phyloP scores from a whole-genome alignment of 257 asterid genomes.

The Solanum bulbocastanum region DNA sequence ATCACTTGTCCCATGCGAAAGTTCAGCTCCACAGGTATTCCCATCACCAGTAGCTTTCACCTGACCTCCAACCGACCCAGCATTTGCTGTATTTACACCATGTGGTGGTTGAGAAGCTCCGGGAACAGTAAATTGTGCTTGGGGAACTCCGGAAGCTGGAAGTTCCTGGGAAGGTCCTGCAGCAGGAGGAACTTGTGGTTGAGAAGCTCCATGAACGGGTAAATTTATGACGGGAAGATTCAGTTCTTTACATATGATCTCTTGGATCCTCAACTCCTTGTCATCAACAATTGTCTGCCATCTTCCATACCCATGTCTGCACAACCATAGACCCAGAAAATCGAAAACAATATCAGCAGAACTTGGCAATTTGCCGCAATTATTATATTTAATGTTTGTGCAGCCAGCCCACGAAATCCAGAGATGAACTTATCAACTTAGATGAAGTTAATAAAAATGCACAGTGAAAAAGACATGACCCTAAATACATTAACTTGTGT shows the following conservation, averaged over 20 bases:
- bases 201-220: slow-evolving; percentile 57
- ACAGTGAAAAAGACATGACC: neutral
- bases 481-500: neutral
- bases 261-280: slow-evolving; percentile 77
- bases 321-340: slow-evolving; percentile 14
- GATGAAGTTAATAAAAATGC: neutral
- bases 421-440: neutral
- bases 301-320: slow-evolving; percentile 96
- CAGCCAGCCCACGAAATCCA: neutral
- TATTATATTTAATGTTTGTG: neutral
- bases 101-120: slow-evolving; percentile 34
- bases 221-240: slow-evolving; percentile 51
- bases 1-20: slow-evolving; percentile 45
- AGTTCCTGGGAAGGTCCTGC: slow-evolving; percentile 32
- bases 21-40: slow-evolving; percentile 35
- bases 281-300: slow-evolving; percentile 98
- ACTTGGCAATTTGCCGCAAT: neutral
- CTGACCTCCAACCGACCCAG: slow-evolving; percentile 41
- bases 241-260: slow-evolving; percentile 81
- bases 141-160: slow-evolving; percentile 24
- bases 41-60: slow-evolving; percentile 30
- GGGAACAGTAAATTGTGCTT: slow-evolving; percentile 28
- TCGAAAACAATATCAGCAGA: slow-evolving; percentile 3
- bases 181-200: slow-evolving; percentile 20
- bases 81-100: slow-evolving; percentile 23